These are phyloP conservation scores for Fusarium piperis DNA, from an alignment of 2,329 filamentous ascomycete species.

Conservation along the genomic window DNA sequence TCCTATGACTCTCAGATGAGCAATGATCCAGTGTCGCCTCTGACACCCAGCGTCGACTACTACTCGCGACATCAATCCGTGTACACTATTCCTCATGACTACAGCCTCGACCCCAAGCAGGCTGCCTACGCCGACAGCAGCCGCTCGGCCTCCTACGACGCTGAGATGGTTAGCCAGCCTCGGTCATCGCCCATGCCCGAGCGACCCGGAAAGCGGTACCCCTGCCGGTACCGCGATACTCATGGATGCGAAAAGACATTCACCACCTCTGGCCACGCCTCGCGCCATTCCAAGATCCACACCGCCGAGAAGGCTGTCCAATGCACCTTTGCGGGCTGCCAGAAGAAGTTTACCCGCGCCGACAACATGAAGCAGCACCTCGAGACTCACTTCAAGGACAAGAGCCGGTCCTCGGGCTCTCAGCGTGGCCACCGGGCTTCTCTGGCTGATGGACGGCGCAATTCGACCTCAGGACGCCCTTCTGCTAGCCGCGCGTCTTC, in stretches of 20 bases:
- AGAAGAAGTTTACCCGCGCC: constrained; percentile 82
- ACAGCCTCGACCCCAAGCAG: constrained; percentile 52
- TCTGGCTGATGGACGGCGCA: constrained; percentile 47
- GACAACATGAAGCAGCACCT: constrained; percentile 92
- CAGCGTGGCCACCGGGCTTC: constrained; percentile 47
- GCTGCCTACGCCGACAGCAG: constrained; percentile 55
- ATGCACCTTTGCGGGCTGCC: constrained; percentile 74
- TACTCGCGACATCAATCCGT: constrained; percentile 52
- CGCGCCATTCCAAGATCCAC: constrained; percentile 85
- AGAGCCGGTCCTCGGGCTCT: constrained; percentile 56
- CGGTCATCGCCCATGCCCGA: constrained; percentile 55
- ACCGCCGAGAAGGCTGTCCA: constrained; percentile 81
- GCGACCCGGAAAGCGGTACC: constrained; percentile 72
- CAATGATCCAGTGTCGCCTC: constrained; percentile 63
- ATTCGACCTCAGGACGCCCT: constrained; percentile 45
- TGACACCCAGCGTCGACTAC: constrained; percentile 62
- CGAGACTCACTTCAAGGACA: constrained; percentile 77
- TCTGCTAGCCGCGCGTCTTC: constrained; percentile 44
- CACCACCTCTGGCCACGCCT: constrained; percentile 86
- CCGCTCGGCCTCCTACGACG: constrained; percentile 62
- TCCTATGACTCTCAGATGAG: constrained; percentile 70
- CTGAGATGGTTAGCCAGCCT: constrained; percentile 52
- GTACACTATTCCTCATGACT: constrained; percentile 50
- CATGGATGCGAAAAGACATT: constrained; percentile 82
- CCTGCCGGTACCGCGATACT: constrained; percentile 76